Evolutionary conservation across 768 basidiomycete genomes (phyloP).

Genomic region (Suillus luteus): DNA sequence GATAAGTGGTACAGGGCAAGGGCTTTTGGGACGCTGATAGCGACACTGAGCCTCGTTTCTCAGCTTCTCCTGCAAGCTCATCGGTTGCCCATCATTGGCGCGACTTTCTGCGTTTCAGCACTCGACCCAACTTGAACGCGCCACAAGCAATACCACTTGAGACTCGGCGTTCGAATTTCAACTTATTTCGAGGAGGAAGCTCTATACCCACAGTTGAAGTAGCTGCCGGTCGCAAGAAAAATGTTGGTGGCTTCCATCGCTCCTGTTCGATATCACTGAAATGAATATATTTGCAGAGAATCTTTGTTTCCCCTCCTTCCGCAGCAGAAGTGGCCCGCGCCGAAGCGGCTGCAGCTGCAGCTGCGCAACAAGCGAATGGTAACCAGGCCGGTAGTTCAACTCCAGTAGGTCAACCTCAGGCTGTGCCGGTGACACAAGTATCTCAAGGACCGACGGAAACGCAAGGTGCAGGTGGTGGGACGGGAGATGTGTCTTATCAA

Average conservation of each 20-base stretch:
- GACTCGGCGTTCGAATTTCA: too few relatives aligned
- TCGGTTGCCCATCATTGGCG: too few relatives aligned
- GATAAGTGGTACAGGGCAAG: too few relatives aligned
- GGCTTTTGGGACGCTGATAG: too few relatives aligned
- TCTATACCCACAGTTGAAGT: too few relatives aligned
- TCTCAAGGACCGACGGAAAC: neutral
- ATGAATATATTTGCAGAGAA: neutral
- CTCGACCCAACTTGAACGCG: too few relatives aligned
- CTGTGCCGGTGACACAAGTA: neutral
- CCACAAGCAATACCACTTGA: too few relatives aligned
- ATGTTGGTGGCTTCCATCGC: neutral
- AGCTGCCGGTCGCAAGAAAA: neutral
- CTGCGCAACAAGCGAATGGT: neutral
- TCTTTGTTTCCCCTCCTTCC: neutral
- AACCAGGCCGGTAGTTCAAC: neutral
- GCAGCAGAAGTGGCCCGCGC: neutral
- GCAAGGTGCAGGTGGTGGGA: neutral
- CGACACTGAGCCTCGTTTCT: too few relatives aligned
- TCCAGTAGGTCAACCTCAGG: neutral
- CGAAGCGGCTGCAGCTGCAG: neutral
- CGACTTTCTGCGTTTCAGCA: too few relatives aligned
- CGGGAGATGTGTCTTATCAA: neutral
- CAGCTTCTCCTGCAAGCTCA: neutral
- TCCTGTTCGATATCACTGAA: neutral
- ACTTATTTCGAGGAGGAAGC: too few relatives aligned